Conservation (phyloP, 2,329 filamentous ascomycete species). For the Exutisphaerella laricina region DNA sequence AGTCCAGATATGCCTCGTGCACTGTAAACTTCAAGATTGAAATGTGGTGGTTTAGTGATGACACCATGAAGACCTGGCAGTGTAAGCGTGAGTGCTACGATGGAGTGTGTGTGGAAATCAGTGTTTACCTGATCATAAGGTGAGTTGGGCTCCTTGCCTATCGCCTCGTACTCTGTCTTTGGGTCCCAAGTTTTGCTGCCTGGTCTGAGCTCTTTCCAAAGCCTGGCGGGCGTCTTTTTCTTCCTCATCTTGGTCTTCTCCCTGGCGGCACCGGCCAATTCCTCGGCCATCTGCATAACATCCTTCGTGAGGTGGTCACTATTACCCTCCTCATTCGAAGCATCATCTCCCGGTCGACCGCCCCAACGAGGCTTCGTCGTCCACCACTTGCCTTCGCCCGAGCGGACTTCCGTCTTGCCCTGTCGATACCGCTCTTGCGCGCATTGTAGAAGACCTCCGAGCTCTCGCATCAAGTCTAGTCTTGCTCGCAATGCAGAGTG, state of each 20-base stretch:
- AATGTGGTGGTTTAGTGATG: constrained; percentile 58
- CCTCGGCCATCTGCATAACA: constrained; percentile 17
- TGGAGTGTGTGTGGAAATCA: background rate
- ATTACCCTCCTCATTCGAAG: constrained; percentile 34
- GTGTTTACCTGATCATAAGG: constrained; percentile 44
- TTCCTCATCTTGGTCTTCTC: constrained; percentile 14
- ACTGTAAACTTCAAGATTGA: constrained; percentile 54
- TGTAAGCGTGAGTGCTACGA: background rate
- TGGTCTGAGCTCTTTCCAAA: constrained; percentile 49
- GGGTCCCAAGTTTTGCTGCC: constrained; percentile 52
- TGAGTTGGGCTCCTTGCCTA: constrained; percentile 45
- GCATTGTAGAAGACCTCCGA: constrained; percentile 52
- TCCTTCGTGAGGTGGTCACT: constrained; percentile 22
- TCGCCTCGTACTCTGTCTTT: constrained; percentile 50
- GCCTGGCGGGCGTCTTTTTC: constrained; percentile 43
- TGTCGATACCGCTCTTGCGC: constrained; percentile 58
- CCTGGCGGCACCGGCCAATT: constrained; percentile 10
- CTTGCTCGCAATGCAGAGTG: constrained; percentile 25
- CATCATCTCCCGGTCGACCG: constrained; percentile 46
- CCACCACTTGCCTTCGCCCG: constrained; percentile 58
- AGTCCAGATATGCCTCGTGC: constrained; percentile 52
- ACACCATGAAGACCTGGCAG: constrained; percentile 58
- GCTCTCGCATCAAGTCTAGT: constrained; percentile 53
- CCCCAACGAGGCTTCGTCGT: constrained; percentile 53
- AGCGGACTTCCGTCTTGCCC: constrained; percentile 44